Evolutionary conservation across 2,329 filamentous ascomycete genomes (phyloP).

Genomic region (Neonectria magnoliae): DNA sequence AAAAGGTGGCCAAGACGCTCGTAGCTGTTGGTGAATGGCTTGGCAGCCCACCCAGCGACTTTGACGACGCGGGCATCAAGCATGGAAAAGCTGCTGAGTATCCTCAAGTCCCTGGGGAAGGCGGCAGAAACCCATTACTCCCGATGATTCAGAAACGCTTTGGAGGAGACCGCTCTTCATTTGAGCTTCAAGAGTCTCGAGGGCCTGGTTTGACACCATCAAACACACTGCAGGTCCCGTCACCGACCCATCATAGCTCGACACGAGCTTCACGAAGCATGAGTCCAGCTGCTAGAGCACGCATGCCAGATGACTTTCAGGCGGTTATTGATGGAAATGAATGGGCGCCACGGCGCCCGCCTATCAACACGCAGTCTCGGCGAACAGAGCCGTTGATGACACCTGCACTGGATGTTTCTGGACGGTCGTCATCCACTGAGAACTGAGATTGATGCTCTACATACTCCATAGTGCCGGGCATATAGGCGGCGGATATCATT

Average conservation of each 20-base stretch:
- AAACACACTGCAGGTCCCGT: neutral
- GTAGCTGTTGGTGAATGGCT: constrained; percentile 56
- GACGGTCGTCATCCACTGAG: neutral
- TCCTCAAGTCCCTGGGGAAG: constrained; percentile 66
- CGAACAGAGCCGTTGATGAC: neutral
- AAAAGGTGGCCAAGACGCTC: constrained; percentile 55
- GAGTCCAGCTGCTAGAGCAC: neutral
- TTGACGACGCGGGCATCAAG: constrained; percentile 60
- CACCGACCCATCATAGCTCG: neutral
- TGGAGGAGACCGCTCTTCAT: neutral
- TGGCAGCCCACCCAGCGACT: constrained; percentile 58
- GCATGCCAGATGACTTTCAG: neutral
- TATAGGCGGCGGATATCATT: neutral
- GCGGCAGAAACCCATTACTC: neutral
- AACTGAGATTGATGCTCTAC: neutral
- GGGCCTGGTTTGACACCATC: too few species aligned
- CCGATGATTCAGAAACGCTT: neutral
- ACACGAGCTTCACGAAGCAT: neutral
- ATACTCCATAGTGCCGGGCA: neutral
- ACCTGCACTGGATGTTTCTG: neutral
- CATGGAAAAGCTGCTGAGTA: constrained; percentile 59
- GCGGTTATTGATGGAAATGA: neutral
- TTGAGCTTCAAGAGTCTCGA: neutral
- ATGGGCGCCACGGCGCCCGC: neutral
- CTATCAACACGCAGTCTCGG: neutral